These are phyloP conservation scores for Yamadazyma akitaensis DNA, from an alignment of 805 yeast genomes.

Conservation along the genomic window DNA sequence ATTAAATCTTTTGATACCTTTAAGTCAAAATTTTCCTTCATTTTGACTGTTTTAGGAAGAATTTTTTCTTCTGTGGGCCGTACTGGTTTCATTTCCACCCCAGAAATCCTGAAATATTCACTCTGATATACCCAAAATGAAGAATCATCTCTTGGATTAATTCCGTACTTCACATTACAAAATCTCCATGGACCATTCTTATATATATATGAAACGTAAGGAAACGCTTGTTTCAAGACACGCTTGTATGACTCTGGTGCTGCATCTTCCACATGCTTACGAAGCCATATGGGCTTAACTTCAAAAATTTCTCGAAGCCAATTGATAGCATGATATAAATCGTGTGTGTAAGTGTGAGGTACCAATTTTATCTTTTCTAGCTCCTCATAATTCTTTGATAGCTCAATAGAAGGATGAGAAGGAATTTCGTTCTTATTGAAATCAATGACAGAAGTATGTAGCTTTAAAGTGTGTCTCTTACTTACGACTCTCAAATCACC, in stretches of 20 bases:
- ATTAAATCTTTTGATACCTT: constrained; percentile 39
- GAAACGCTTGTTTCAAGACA: constrained; percentile 70
- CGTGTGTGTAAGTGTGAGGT: constrained; percentile 27
- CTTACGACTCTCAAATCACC: constrained; percentile 55
- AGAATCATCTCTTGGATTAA: constrained; percentile 63
- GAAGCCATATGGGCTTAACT: constrained; percentile 78
- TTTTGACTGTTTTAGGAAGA: constrained; percentile 24
- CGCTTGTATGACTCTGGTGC: constrained; percentile 45
- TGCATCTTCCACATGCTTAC: constrained; percentile 63
- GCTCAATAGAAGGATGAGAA: constrained; percentile 44
- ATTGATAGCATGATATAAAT: constrained; percentile 42
- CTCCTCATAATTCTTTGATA: constrained; percentile 36
- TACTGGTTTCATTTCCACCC: constrained; percentile 19
- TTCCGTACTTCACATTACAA: constrained; percentile 73
- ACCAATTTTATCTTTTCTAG: constrained; percentile 24
- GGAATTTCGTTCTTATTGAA: constrained; percentile 49
- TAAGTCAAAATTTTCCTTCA: constrained; percentile 6
- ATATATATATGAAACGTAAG: constrained; percentile 77
- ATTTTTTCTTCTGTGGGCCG: constrained; percentile 13
- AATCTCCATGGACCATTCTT: constrained; percentile 96
- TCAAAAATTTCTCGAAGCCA: constrained; percentile 51
- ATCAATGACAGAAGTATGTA: constrained; percentile 52
- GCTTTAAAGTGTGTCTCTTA: constrained; percentile 44
- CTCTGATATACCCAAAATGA: constrained; percentile 69
- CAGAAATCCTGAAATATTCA: constrained; percentile 69